A percentile compares a stretch with the other conserved stretches of the same genome.
Conservation (phyloP, 2,329 filamentous ascomycete genomes). For the Diplodia corticola region DNA sequence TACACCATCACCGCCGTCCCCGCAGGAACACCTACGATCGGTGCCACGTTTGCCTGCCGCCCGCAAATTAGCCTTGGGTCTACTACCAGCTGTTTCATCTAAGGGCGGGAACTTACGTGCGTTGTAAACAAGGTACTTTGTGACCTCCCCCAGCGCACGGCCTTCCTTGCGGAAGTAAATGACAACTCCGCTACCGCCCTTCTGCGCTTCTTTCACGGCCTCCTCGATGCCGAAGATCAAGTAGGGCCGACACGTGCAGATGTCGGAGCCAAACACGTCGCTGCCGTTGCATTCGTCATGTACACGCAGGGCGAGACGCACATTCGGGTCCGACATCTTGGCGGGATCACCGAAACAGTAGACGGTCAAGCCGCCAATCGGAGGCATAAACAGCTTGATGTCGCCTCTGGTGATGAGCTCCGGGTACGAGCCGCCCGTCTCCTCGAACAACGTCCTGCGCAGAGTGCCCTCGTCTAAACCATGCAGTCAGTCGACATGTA, state of each 20-base stretch:
- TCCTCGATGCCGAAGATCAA: slow-evolving; percentile 97
- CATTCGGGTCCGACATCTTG: slow-evolving; percentile 86
- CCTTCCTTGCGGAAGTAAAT: slow-evolving; percentile 99
- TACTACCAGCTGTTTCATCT: not conserved
- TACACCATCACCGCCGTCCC: slow-evolving; percentile 12
- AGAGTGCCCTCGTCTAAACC: slow-evolving; percentile 77
- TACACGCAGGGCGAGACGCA: slow-evolving; percentile 77
- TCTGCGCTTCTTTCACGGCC: slow-evolving; percentile 94
- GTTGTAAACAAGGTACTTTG: slow-evolving; percentile 83
- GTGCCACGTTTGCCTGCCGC: slow-evolving; percentile 64
- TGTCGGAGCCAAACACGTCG: slow-evolving; percentile 97
- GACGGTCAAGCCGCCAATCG: slow-evolving; percentile 92
- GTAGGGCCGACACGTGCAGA: slow-evolving; percentile 94
- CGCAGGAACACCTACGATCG: slow-evolving; percentile 49
- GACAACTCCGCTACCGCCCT: slow-evolving; percentile 88
- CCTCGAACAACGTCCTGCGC: slow-evolving; percentile 85
- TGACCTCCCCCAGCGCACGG: slow-evolving; percentile 89
- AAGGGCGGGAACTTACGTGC: slow-evolving; percentile 43
- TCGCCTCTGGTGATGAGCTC: slow-evolving; percentile 93
- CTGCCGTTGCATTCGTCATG: slow-evolving; percentile 92
- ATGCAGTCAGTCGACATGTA: not conserved
- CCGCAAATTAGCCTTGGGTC: not conserved
- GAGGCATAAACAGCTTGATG: slow-evolving; percentile 93
- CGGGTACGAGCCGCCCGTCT: slow-evolving; percentile 93
- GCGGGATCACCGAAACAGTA: slow-evolving; percentile 96